Evolutionary conservation across 2,329 filamentous ascomycete species (phyloP).

Genomic region (Ceratocystis diversiconidia): DNA sequence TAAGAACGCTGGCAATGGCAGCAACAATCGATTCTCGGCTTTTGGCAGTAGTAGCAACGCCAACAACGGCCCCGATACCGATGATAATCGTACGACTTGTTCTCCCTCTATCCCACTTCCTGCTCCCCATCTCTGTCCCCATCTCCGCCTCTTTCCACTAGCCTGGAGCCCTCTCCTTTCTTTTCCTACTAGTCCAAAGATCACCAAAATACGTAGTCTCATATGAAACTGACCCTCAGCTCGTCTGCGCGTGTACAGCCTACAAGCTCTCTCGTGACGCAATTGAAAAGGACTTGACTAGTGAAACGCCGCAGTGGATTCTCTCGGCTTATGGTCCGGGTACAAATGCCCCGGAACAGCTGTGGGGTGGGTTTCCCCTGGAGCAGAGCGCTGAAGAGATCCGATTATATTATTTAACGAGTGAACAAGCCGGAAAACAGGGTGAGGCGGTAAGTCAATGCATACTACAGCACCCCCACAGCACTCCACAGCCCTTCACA

Average conservation of each 20-base stretch:
- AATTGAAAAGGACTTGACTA: constrained; percentile 52
- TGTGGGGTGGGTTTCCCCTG: constrained; percentile 64
- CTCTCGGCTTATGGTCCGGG: constrained; percentile 76
- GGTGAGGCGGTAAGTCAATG: constrained; percentile 33
- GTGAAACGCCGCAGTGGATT: constrained; percentile 68
- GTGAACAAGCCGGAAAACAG: constrained; percentile 45
- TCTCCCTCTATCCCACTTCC: constrained; percentile 4
- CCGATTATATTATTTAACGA: constrained; percentile 54
- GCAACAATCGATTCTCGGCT: constrained; percentile 11
- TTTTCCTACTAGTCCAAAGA: neutral
- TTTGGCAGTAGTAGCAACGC: constrained; percentile 18
- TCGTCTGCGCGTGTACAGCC: constrained; percentile 22
- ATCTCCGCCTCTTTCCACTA: neutral
- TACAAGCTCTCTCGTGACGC: constrained; percentile 43
- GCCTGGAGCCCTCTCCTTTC: constrained; percentile 3
- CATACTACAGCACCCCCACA: neutral
- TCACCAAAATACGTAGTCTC: neutral
- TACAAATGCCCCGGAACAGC: constrained; percentile 59
- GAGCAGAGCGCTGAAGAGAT: constrained; percentile 87
- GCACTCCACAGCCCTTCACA: too few relatives aligned
- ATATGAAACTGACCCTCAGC: constrained; percentile 3
- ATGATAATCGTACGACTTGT: constrained; percentile 6
- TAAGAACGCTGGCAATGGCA: constrained; percentile 22
- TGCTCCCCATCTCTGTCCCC: neutral
- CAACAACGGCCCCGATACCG: constrained; percentile 7